Evolutionary conservation across 352 stramenopile species (phyloP), one percentile per base, ranked within the genome.

Genomic region (Pythium dissimile): DNA sequence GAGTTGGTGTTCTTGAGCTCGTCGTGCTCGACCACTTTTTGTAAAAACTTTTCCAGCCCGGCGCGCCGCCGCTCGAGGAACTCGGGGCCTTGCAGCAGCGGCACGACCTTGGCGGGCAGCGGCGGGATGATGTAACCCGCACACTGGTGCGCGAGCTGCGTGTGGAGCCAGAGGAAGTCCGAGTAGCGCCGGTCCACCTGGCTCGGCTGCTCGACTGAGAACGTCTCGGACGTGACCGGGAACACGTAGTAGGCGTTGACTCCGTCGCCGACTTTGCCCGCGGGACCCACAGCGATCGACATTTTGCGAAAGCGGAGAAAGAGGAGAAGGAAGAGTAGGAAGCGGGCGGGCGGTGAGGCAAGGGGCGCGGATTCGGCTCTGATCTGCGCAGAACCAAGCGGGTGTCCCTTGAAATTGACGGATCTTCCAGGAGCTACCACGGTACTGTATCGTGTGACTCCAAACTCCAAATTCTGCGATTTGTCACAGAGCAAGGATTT

Each of bases 181-280:
- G 80, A 90, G 69, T 92, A 94, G 42, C 84, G 81, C 32, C 81
- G 80, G 54, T 94, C 81, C n/a, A 94, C 84, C 24, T 78, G 53
- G 9, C 66, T 58, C 34, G 67, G 49, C 9, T n/a, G n/a, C n/a
- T 69, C 56, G 8, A 75, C 53, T 4, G 68, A 67, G 48, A 78
- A 66, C 16, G 72, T 71, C 37, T 73, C 61, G 43, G 80, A 90
- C 46, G 77, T 79, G 61, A 94, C 71, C 46, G 84, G 88, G 73
- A 85, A 94, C 26, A 94, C 81, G 55, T 84, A 85, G 64, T 90
- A 89, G 34, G 75, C 70, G 69, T 92, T 91, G n/a, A 94, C 84
- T 62, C 84, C 81, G 38, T 94, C 84, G 45, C 84, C 84, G 24
- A 94, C 76, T 30, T 89, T 89, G 59, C 84, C 81, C 30, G 84